These are phyloP conservation scores for Meyerozyma smithsonii DNA, from an alignment of 1,139 yeast species.

Conservation along the genomic window DNA sequence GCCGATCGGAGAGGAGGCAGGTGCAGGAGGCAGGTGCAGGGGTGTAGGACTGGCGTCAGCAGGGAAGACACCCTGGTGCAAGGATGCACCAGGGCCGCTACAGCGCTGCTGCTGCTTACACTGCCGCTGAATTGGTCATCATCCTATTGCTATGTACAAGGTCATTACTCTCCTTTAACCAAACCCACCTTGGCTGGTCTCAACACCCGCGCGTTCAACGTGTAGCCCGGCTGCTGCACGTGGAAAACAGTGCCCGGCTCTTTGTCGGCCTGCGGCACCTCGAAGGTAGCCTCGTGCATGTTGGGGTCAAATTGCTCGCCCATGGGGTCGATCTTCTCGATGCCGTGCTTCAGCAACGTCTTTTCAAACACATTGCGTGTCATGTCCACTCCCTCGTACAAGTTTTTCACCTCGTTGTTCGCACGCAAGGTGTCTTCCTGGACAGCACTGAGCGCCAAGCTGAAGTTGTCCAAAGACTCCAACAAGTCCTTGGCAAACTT, in stretches of 20 bases:
- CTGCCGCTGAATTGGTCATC: too few relatives aligned
- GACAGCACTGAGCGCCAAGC: slow-evolving; percentile 79
- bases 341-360: slow-evolving; percentile 78
- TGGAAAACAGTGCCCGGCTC: slow-evolving; percentile 92
- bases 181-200: slow-evolving; percentile 97
- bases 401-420: slow-evolving; percentile 63
- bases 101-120: too few relatives aligned
- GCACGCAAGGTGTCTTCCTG: slow-evolving; percentile 56
- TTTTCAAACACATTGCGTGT: slow-evolving; percentile 83
- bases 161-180: slow-evolving; percentile 47
- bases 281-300: slow-evolving; percentile 89
- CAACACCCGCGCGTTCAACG: slow-evolving; percentile 79
- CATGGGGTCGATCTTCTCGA: slow-evolving; percentile 74
- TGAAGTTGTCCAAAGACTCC: slow-evolving; percentile 88
- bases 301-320: slow-evolving; percentile 90
- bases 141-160: too few relatives aligned
- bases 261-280: slow-evolving; percentile 81
- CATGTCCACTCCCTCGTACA: slow-evolving; percentile 89
- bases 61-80: too few relatives aligned
- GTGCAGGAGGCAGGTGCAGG: too few relatives aligned
- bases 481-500: slow-evolving; percentile 88
- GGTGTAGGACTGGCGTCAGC: too few relatives aligned
- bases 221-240: slow-evolving; percentile 89
- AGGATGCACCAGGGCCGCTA: too few relatives aligned
- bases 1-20: background rate